Percentiles rank a stretch among this genome's conserved stretches.
Conservation (phyloP, 1,284 basidiomycete species). For the Violaceomyces palustris region DNA sequence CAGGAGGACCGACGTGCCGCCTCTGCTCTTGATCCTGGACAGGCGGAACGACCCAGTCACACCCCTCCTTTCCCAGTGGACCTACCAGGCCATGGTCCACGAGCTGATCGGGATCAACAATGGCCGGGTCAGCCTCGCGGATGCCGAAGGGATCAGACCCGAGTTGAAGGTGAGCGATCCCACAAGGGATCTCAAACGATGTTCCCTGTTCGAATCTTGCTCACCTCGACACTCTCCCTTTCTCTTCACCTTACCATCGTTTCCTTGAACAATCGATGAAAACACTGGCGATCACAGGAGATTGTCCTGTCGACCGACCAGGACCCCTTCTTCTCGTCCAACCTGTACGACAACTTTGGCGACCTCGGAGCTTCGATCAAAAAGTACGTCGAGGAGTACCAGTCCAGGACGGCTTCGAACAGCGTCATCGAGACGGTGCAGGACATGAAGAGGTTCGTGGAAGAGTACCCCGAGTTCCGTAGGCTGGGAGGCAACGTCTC, state of each 20-base stretch:
- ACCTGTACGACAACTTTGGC: constrained; percentile 90
- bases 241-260: not conserved
- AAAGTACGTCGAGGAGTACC: constrained; percentile 90
- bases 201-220: too few relatives aligned
- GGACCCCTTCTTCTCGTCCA: constrained; percentile 88
- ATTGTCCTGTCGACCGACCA: constrained; percentile 86
- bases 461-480: constrained; percentile 96
- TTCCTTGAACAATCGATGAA: not conserved
- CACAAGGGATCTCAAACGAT: too few relatives aligned
- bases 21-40: constrained; percentile 64
- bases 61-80: constrained; percentile 96
- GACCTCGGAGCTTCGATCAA: constrained; percentile 91
- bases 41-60: constrained; percentile 96
- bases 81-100: constrained; percentile 99
- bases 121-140: constrained; percentile 77
- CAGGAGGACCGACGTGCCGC: constrained; percentile 57
- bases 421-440: constrained; percentile 88
- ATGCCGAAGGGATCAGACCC: constrained; percentile 78
- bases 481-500: constrained; percentile 95
- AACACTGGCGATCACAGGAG: too few relatives aligned
- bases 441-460: constrained; percentile 73
- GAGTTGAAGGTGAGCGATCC: constrained; percentile 74
- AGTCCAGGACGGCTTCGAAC: constrained; percentile 67
- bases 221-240: constrained; percentile 49
- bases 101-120: constrained; percentile 91